Percentiles rank a stretch among this genome's conserved stretches.
Evolutionary conservation across 805 yeast genomes (phyloP).

Genomic region (Teunomyces kruisii): DNA sequence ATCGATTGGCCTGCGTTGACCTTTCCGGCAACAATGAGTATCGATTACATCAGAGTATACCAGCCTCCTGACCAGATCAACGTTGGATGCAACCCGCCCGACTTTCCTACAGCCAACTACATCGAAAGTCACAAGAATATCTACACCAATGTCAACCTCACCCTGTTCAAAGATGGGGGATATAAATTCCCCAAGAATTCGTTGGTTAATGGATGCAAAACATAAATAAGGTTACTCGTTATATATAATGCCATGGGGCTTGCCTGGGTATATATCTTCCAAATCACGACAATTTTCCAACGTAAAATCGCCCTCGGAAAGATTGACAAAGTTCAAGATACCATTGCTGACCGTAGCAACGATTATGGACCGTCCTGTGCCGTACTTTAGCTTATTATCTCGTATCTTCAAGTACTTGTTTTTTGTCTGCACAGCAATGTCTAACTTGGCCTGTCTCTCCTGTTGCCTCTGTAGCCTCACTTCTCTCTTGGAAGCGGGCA

Average conservation of each 20-base stretch:
- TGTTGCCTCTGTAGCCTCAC: slow-evolving; percentile 19
- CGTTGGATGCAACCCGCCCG: slow-evolving; percentile 83
- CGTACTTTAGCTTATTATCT: slow-evolving; percentile 50
- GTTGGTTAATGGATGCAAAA: slow-evolving; percentile 6
- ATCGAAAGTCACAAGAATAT: slow-evolving; percentile 69
- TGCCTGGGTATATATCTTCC: slow-evolving; percentile 14
- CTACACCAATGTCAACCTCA: slow-evolving; percentile 65
- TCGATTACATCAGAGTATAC: slow-evolving; percentile 89
- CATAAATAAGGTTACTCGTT: background rate
- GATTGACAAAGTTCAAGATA: slow-evolving; percentile 60
- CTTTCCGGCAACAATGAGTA: slow-evolving; percentile 75
- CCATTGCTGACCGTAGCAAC: slow-evolving; percentile 79
- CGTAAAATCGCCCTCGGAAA: slow-evolving; percentile 52
- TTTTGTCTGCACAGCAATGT: slow-evolving; percentile 17
- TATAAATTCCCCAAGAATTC: slow-evolving; percentile 35
- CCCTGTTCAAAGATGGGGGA: slow-evolving; percentile 77
- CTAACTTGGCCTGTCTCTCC: slow-evolving; percentile 29
- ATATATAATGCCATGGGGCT: slow-evolving; percentile 19
- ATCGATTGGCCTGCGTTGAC: slow-evolving; percentile 81
- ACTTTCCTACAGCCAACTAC: slow-evolving; percentile 82
- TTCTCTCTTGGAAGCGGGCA: slow-evolving; percentile 28
- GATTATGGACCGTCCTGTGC: slow-evolving; percentile 50
- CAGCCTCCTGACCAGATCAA: slow-evolving; percentile 68
- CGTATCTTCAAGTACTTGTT: slow-evolving; percentile 27
- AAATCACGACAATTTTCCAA: slow-evolving; percentile 14